Evolutionary conservation across 1,139 yeast species (phyloP), one percentile per base, ranked within the genome.

Genomic region (Geotrichum phurueaensis): DNA sequence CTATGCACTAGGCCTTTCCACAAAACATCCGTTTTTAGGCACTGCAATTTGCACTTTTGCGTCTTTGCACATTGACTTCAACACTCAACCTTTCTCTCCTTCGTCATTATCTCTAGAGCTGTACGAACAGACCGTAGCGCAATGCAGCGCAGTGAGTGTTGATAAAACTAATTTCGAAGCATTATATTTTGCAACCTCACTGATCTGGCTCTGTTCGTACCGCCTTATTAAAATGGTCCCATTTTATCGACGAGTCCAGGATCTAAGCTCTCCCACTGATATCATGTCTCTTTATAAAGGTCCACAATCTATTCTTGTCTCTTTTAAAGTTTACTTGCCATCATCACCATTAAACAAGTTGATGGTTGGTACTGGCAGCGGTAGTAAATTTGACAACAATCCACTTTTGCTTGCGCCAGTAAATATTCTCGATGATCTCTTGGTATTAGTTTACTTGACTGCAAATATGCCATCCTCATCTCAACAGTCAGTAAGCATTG

Each of bases 141-240:
- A 52, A 25, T 55, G 58, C 29, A 50, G 59, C 15, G 51, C 56
- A 1, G 59, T 55, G 48, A 55, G 56, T 43, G 53, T 33, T 22
- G 43, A 52, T 13, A 27, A 51, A 22, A 59, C 29, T 39, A 59
- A 55, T 51, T 54, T 33, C 22, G 61, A 59, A 33, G 59, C 61
- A 12, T 53, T 53, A 2, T 59, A 55, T 39, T 59, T 55, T 45
- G 55, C 61, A 10, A 45, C 61, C 10, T 51, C 29, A n/a, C 39
- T 59, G 6, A 59, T 59, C 25, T 52, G 58, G 59, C 53, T 59
- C n/a, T 59, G 61, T 36, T 59, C 61, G 1, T 59, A 49, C 36
- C 53, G 54, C 2, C 53, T 59, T 13, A 49, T 53, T 5, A 52
- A 55, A 29, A 33, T 53, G 15, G 53, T 59, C 3, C 61, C 61